Base-by-base conservation (phyloP, 192 early-diverging fungal genomes). In the Entomortierella beljakovae region DNA sequence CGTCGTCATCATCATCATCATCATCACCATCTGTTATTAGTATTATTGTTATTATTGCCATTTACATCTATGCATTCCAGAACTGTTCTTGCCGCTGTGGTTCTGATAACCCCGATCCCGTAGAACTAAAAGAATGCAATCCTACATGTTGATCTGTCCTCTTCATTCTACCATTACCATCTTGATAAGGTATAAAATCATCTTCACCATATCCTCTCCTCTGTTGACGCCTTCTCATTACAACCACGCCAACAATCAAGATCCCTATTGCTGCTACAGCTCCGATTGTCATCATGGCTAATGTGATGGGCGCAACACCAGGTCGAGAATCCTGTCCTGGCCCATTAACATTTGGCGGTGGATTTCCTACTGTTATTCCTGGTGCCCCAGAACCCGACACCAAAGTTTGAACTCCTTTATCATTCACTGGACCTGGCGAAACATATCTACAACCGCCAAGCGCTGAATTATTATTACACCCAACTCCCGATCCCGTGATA, bases 31-130 rank as follows among this genome's bases (percentile, higher is more conserved):
- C 18, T 11, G 42, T 43, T 43, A 8, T 50, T 16, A n/a, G 20
- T 16, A 20, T 32, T 59, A 3, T 35, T 33, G 4, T 15, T 28
- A 31, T 15, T 28, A 18, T 59, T 59, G 20, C 40, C 18, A 13
- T 15, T 59, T 5, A 16, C 7, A 6, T 10, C 28, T 65, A 55
- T 20, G 60, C 52, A 22, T 65, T 73, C 70, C 70, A 71, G 51
- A 73, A 73, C 71, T 64, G 70, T 55, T 62, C 54, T 26, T 18
- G 38, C 43, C 55, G 52, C n/a, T 20, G 52, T 29, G 63, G 38
- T 28, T 23, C 49, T 40, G 51, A 37, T 7, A 28, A 0, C 52
- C 51, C 46, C 22, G n/a, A 20, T 33, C 35, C 35, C 20, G 51
- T 54, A 1, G 58, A 70, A 6, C 52, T 40, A 48, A 70, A 70